Percentiles rank a stretch among this genome's conserved stretches.
phyloP scores from a whole-genome alignment of 2,329 filamentous ascomycete species.

The Pyricularia pennisetigena region DNA sequence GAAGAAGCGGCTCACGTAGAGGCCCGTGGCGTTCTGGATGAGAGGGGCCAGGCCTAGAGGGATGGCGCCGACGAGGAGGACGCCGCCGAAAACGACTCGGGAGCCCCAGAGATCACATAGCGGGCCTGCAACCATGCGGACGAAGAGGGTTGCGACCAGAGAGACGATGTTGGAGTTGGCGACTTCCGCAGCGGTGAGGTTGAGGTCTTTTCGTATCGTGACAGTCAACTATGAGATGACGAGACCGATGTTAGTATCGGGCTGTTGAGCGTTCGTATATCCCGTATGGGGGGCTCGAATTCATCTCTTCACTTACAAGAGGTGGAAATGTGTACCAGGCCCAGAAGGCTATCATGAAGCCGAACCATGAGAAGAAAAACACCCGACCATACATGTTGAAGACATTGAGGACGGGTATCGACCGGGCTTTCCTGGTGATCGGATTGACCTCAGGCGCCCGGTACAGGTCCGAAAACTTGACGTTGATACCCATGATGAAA shows the following conservation, averaged over 20 bases:
- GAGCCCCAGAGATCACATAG: constrained; percentile 81
- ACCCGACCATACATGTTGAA: constrained; percentile 74
- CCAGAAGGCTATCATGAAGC: constrained; percentile 81
- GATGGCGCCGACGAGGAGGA: constrained; percentile 68
- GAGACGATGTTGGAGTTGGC: constrained; percentile 89
- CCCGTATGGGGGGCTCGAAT: neutral
- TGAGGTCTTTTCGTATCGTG: constrained; percentile 71
- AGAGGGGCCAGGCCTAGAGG: constrained; percentile 77
- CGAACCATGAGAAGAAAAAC: constrained; percentile 83
- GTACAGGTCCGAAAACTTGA: constrained; percentile 31
- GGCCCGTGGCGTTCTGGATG: constrained; percentile 54
- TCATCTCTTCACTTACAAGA: constrained; percentile 41
- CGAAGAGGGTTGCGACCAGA: constrained; percentile 61
- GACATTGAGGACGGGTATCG: constrained; percentile 70
- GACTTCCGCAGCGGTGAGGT: constrained; percentile 60
- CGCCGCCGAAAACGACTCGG: constrained; percentile 66
- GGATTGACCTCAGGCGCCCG: constrained; percentile 67
- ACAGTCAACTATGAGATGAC: constrained; percentile 42
- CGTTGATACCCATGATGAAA: constrained; percentile 17
- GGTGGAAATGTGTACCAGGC: constrained; percentile 92
- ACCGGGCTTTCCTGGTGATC: constrained; percentile 71
- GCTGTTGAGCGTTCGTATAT: neutral
- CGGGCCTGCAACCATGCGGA: constrained; percentile 70
- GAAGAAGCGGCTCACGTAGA: constrained; percentile 71
- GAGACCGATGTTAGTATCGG: neutral